Conservation (phyloP, 768 basidiomycete species). For the Lentinula guzmanii region DNA sequence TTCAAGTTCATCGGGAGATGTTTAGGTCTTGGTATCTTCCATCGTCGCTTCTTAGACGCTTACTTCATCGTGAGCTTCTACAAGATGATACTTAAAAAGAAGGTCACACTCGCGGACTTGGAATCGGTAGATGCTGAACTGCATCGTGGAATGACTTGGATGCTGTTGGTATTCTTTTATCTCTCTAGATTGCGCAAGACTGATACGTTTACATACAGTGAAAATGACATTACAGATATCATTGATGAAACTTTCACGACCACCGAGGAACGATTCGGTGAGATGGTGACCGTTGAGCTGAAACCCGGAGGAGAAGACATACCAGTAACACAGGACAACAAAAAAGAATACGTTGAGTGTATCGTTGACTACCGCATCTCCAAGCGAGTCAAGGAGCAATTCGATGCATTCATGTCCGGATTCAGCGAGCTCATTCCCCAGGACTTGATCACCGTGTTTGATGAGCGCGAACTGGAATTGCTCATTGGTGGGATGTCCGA, state of each 20-base stretch:
- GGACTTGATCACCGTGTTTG: constrained; percentile 96
- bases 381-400: constrained; percentile 96
- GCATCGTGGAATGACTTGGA: constrained; percentile 95
- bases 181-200: constrained; percentile 8
- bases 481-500: constrained; percentile 99
- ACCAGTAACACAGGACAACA: constrained; percentile 93
- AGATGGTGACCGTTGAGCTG: constrained; percentile 95
- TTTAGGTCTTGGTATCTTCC: constrained; percentile 96
- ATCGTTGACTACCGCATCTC: constrained; percentile 98
- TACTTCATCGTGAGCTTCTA: constrained; percentile 99
- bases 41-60: constrained; percentile 96
- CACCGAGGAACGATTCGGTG: constrained; percentile 95
- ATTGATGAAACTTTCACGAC: constrained; percentile 98
- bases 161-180: constrained; percentile 66
- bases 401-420: constrained; percentile 99
- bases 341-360: constrained; percentile 94
- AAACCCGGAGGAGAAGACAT: constrained; percentile 83
- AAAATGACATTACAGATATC: constrained; percentile 97
- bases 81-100: constrained; percentile 99
- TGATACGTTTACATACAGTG: constrained; percentile 40
- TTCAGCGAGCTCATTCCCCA: constrained; percentile 99
- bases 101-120: constrained; percentile 87
- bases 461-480: constrained; percentile 94
- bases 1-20: constrained; percentile 99
- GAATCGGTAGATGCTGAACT: constrained; percentile 97